Evolutionary conservation across 2,329 filamentous ascomycete species (phyloP), one percentile per base, ranked within the genome.

Genomic region (Colletotrichum endophyticum): DNA sequence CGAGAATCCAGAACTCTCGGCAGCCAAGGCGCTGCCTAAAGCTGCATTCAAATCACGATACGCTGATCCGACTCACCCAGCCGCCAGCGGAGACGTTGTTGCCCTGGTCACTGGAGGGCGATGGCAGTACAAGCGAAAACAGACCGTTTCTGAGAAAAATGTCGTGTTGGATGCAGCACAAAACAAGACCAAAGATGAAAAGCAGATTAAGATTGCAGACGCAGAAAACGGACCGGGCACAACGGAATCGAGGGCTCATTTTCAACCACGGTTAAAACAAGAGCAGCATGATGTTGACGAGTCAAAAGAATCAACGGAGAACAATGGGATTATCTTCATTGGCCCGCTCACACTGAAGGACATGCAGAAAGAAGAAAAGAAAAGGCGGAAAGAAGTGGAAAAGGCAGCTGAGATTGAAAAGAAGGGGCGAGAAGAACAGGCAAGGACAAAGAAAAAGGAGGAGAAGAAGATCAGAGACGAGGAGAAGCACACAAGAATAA

Each of bases 61-160:
- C 39, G 79, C 81, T 8, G 80, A 82, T 28, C 81, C 81, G 2
- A 81, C 74, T 16, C 81, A 82, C 56, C 79, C 80, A 8, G 81
- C 79, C 4, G 76, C 77, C 28, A 82, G 80, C 28, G 81, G 81
- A 12, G 79, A 81, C 22, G 22, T 78, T 4, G 73, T 82, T 7
- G 79, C 81, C 3, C 72, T 82, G 6, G n/a, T 81, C 4, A 81
- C 81, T 6, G 81, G 77, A 8, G 81, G 80, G 5, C 62, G 44
- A 6, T 78, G 69, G 71, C 25, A 56, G 36, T 59, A 28, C 6
- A 30, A 28, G 11, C 57, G 19, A 15, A 63, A 49, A 63, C 13
- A 27, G n/a, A 39, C 5, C n/a, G 53, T 9, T n/a, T 16, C 16
- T 8, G 62, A 34, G 28, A 12, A 0, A n/a, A n/a, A 8, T 19